Evolutionary conservation across 2,329 filamentous ascomycete species (phyloP).

Genomic region (Cladophialophora psammophila): DNA sequence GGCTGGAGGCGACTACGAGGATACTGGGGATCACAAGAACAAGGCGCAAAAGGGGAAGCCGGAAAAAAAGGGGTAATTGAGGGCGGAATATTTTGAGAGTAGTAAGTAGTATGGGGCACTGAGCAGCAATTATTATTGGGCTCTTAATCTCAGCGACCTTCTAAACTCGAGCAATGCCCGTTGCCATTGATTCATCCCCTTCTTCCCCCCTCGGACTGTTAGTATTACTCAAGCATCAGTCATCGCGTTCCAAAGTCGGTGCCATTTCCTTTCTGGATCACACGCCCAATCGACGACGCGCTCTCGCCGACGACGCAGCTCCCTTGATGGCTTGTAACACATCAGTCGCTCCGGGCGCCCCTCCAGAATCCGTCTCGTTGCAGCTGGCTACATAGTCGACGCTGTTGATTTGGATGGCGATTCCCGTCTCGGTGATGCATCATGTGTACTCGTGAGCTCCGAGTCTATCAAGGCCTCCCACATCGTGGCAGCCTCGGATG

Average conservation of each 20-base stretch:
- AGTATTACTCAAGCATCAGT: not conserved
- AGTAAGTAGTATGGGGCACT: no score
- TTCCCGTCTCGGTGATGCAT: not conserved
- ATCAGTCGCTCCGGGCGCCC: not conserved
- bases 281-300: not conserved
- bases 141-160: not conserved
- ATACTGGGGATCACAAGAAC: conserved; percentile 38
- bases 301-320: not conserved
- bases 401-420: not conserved
- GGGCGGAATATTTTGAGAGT: not conserved
- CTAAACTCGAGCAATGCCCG: no score
- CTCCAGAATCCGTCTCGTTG: not conserved
- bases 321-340: not conserved
- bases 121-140: not conserved
- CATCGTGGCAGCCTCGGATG: not conserved
- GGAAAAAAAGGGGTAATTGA: conserved; percentile 34
- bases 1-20: conserved; percentile 36
- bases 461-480: not conserved
- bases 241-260: not conserved
- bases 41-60: conserved; percentile 38
- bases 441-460: not conserved
- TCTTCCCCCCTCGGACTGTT: not conserved
- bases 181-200: not conserved
- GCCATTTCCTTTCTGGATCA: not conserved
- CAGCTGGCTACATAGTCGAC: not conserved